A percentile compares a stretch with the other conserved stretches of the same genome.
These are phyloP conservation scores for Heteromeles arbutifolia DNA, from an alignment of 306 rosid genomes.

Conservation along the genomic window DNA sequence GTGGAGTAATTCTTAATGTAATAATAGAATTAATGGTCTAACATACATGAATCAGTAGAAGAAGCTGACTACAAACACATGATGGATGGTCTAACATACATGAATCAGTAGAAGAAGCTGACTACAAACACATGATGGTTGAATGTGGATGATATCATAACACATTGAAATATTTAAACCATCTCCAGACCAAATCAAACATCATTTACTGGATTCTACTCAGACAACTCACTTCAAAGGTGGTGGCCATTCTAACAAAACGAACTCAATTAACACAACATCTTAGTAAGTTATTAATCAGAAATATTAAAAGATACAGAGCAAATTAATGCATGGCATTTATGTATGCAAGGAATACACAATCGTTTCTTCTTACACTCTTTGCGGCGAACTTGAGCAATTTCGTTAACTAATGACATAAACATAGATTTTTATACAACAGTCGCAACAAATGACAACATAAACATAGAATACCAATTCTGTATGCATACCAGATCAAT, in stretches of 20 bases:
- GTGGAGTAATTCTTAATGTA: constrained; percentile 15
- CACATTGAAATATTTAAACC: constrained; percentile 65
- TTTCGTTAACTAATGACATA: too few relatives aligned
- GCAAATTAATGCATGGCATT: constrained; percentile 36
- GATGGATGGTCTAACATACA: constrained; percentile 71
- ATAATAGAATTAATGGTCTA: constrained; percentile 47
- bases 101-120: constrained; percentile 65
- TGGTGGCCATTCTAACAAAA: neutral
- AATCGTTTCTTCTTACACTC: constrained; percentile 44
- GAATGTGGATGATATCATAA: constrained; percentile 59
- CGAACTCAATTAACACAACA: neutral
- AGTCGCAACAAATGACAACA: too few relatives aligned
- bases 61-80: constrained; percentile 60
- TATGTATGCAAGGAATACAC: constrained; percentile 44
- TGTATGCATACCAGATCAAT: too few relatives aligned
- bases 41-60: constrained; percentile 83
- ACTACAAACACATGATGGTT: constrained; percentile 55
- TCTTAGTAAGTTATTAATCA: neutral
- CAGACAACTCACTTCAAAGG: neutral
- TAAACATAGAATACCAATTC: too few relatives aligned
- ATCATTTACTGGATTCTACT: neutral
- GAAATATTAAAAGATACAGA: neutral
- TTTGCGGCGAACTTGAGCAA: constrained; percentile 36
- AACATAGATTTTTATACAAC: too few relatives aligned
- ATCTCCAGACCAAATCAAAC: constrained; percentile 16